Evolutionary conservation across 2,329 filamentous ascomycete species (phyloP), one percentile per base, ranked within the genome.

Genomic region (Microcera coccophila): DNA sequence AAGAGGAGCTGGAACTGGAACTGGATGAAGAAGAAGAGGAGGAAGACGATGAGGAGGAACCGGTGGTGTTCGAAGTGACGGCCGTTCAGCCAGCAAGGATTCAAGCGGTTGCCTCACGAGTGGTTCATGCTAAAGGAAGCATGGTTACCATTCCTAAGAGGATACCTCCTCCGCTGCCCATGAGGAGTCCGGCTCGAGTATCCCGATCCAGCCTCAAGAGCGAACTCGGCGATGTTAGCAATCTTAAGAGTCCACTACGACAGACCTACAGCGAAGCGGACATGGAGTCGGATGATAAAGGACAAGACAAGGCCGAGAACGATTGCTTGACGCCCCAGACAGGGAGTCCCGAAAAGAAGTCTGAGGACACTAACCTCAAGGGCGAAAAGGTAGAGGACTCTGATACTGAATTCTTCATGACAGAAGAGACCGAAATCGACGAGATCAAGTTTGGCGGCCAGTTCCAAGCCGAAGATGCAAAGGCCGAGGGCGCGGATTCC

Each of bases 131-230:
- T 29, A 85, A 87, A 59, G 87, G 89, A 18, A 84, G 85, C 38
- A 72, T 96, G 38, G 87, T 96, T 20, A 90, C 81, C 35, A 95
- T 96, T 45, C 82, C 87, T 11, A 94, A 91, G 67, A 79, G 89
- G 26, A 67, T 83, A 1, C 80, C 88, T 1, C 90, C 90, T 2
- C 82, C 86, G 8, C 75, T 95, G 11, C 90, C 90, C 1, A 75
- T 80, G 3, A 76, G 90, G 36, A 95, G 86, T 59, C 85, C 88
- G 1, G 82, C 82, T 63, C 53, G 87, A 72, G 60, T 66, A 17
- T 80, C 77, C 3, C 66, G 72, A 32, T 70, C 66, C 3, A 72
- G 71, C 53, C n/a, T n/a, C n/a, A 75, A 69, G 59, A 61, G 76
- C 63, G 66, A 68, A 21, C 66, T 86, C 65, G 71, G 86, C 67